Evolutionary conservation across 176 grass and related monocot genomes (phyloP), one percentile per base, ranked within the genome.

Genomic region (Paspalum notatum): DNA sequence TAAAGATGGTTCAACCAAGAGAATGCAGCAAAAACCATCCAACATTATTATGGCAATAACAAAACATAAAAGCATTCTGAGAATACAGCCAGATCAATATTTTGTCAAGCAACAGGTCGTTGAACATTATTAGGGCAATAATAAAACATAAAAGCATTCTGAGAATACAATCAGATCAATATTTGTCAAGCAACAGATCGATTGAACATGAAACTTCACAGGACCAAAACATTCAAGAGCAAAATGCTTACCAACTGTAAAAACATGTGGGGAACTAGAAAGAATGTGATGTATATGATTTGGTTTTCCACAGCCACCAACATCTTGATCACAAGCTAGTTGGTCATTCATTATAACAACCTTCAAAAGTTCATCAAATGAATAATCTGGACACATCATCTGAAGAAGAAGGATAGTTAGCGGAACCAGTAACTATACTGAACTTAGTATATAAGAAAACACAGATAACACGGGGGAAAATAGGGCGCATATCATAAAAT

Each of bases 251-350:
- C 96, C 96, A 26, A 94, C 84, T 86, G 90, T 99, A 74, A 99
- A 99, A 84, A 95, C 93, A 87, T 99, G 90, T 43, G 96, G 96
- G 46, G 84, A 16, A 14, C 76, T 77, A 63, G 93, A 99, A 77
- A 99, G 86, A 86, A 93, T 95, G 71, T 99, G 96, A 58, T 93
- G 93, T 83, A 87, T 90, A 81, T 95, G 92, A 82, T 95, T 95
- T 6, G 13, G 82, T 90, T 90, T 88, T 49, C 96, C 90, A 68
- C 96, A 99, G 57, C 96, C 96, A 4, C 89, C 90, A 86, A 39
- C 86, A 57, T 95, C 96, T 46, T 68, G 66, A 93, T 99, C 96
- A 89, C 96, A 99, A 40, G 82, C 69, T 76, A 93, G 86, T 40
- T 91, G 96, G 69, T 99, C 86, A 77, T 93, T 99, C 89, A 90